A percentile compares a stretch with the other conserved stretches of the same genome.
Evolutionary conservation across 495 filamentous ascomycete genomes (phyloP).

Genomic region (Hypomontagnella submonticulosa): DNA sequence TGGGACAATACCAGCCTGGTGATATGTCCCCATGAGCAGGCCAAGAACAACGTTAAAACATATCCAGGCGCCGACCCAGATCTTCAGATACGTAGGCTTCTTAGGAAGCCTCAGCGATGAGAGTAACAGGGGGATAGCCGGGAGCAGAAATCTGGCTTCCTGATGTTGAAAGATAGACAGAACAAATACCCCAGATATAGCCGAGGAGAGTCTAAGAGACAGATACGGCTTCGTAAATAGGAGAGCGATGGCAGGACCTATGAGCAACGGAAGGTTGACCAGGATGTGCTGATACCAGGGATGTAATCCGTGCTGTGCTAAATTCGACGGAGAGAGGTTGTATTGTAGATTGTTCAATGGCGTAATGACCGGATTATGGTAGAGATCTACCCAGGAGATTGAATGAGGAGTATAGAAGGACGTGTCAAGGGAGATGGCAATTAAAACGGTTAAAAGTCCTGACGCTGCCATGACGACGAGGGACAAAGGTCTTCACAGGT

Average conservation of each 20-base stretch:
- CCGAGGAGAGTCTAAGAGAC: slow-evolving; percentile 74
- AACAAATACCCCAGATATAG: slow-evolving; percentile 79
- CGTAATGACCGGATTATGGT: slow-evolving; percentile 77
- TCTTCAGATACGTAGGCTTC: slow-evolving; percentile 57
- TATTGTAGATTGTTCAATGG: slow-evolving; percentile 93
- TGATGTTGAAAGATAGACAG: slow-evolving; percentile 92
- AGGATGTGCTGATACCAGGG: slow-evolving; percentile 90
- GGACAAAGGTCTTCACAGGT: slow-evolving; percentile 69
- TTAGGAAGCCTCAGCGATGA: slow-evolving; percentile 80
- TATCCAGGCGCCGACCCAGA: slow-evolving; percentile 79
- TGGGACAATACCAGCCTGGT: slow-evolving; percentile 92
- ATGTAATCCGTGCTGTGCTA: slow-evolving; percentile 90
- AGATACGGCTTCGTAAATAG: slow-evolving; percentile 69
- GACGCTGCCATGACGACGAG: slow-evolving; percentile 70
- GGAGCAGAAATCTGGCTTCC: slow-evolving; percentile 93
- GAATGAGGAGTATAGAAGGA: slow-evolving; percentile 75
- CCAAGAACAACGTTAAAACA: slow-evolving; percentile 84
- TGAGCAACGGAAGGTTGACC: slow-evolving; percentile 85
- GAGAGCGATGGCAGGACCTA: slow-evolving; percentile 84
- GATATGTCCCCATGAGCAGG: slow-evolving; percentile 88
- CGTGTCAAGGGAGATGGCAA: slow-evolving; percentile 85
- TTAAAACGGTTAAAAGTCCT: slow-evolving; percentile 68
- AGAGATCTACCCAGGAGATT: slow-evolving; percentile 65
- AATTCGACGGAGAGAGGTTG: slow-evolving; percentile 79
- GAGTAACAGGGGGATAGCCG: slow-evolving; percentile 86